phyloP scores from a whole-genome alignment of 2,329 filamentous ascomycete species.

The Pestalotiopsis sp. region DNA sequence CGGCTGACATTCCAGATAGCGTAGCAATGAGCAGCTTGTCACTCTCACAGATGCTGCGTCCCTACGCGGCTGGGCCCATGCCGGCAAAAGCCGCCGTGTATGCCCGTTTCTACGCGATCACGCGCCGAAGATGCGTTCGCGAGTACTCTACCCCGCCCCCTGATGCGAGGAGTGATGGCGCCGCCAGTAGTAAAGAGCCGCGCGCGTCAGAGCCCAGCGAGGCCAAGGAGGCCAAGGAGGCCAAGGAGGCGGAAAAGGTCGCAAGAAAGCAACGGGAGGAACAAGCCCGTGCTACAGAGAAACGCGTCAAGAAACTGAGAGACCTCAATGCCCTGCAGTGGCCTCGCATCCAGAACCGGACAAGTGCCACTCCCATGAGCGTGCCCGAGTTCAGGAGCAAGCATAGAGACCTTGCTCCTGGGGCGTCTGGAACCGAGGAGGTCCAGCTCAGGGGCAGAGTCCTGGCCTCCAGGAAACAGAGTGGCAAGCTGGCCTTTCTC shows the following conservation, averaged over 20 bases:
- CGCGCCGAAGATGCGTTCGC: conserved; percentile 17
- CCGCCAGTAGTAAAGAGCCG: neutral
- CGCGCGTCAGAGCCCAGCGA: neutral
- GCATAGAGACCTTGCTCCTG: conserved; percentile 27
- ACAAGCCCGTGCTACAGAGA: conserved; percentile 18
- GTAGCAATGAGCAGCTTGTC: conserved; percentile 45
- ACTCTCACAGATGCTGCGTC: conserved; percentile 56
- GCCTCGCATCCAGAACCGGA: conserved; percentile 48
- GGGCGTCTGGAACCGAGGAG: conserved; percentile 26
- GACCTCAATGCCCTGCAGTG: conserved; percentile 54
- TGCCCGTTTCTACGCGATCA: conserved; percentile 51
- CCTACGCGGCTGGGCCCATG: conserved; percentile 50
- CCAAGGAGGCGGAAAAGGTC: neutral
- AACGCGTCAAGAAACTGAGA: conserved; percentile 55
- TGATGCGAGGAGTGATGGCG: neutral
- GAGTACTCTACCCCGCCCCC: neutral
- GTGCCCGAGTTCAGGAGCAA: conserved; percentile 40
- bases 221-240: neutral
- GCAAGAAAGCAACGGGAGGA: neutral
- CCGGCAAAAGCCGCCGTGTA: conserved; percentile 41
- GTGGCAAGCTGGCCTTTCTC: conserved; percentile 82
- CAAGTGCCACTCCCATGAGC: conserved; percentile 34
- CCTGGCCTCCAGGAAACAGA: conserved; percentile 37
- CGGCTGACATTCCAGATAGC: conserved; percentile 25
- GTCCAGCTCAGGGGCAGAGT: conserved; percentile 34